phyloP scores from a whole-genome alignment of 140 eudicot genomes.

The Stevia rebaudiana region DNA sequence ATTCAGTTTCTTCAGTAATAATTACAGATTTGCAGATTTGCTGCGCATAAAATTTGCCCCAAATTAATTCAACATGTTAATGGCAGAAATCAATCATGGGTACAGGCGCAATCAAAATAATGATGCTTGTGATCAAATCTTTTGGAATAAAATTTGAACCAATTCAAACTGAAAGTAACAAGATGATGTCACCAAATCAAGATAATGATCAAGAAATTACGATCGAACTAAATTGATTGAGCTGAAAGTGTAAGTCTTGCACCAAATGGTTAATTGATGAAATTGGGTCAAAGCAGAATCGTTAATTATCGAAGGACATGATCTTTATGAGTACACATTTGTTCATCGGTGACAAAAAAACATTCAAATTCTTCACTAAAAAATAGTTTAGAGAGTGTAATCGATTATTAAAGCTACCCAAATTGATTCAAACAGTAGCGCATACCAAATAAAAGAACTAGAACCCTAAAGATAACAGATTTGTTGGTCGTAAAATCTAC shows the following conservation, averaged over 20 bases:
- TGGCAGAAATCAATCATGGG: not conserved
- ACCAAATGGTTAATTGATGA: no score
- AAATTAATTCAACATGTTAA: slow-evolving; percentile 6
- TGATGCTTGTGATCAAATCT: slow-evolving; percentile 1
- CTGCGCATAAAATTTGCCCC: slow-evolving; percentile 4
- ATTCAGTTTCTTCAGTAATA: not conserved
- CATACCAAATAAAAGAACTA: not conserved
- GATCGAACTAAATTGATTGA: no score
- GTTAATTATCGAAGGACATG: not conserved
- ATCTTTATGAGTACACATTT: not conserved
- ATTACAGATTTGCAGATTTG: not conserved
- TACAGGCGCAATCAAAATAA: slow-evolving; percentile 2
- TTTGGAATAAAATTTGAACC: not conserved
- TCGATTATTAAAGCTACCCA: not conserved
- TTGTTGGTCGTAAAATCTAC: slow-evolving; percentile 10
- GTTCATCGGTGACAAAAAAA: not conserved
- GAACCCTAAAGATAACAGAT: slow-evolving; percentile 2
- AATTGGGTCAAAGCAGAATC: not conserved
- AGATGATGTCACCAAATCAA: no score
- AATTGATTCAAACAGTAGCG: slow-evolving; percentile 1
- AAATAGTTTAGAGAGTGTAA: not conserved
- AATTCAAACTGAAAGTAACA: not conserved
- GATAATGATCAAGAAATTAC: no score
- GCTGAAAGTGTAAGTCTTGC: no score
- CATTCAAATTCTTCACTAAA: not conserved